These are phyloP conservation scores for Nicotiana paniculata DNA, from an alignment of 257 asterid genomes.

Conservation along the genomic window DNA sequence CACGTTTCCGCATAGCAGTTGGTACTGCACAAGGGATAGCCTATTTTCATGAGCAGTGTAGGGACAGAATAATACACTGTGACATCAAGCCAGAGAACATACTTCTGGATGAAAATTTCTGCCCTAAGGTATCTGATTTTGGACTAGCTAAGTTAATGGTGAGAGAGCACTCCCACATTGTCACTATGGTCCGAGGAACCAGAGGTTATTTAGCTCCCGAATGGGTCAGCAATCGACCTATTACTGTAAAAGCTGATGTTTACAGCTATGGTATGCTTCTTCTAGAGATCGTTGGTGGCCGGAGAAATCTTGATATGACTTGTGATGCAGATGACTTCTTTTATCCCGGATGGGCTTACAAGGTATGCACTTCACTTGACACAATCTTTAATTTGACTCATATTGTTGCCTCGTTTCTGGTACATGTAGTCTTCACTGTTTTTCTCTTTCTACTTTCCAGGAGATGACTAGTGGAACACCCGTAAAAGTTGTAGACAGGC, in stretches of 20 bases:
- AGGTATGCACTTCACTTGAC: conserved; percentile 44
- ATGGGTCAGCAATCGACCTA: conserved; percentile 81
- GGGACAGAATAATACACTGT: conserved; percentile 75
- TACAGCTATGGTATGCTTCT: conserved; percentile 94
- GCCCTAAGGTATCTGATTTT: conserved; percentile 83
- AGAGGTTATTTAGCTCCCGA: conserved; percentile 87
- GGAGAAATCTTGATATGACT: conserved; percentile 83
- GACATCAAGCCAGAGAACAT: conserved; percentile 89
- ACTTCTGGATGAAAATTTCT: conserved; percentile 61
- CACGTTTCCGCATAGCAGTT: conserved; percentile 61
- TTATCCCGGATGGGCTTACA: conserved; percentile 94
- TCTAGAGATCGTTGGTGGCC: conserved; percentile 74
- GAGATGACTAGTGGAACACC: conserved; percentile 60
- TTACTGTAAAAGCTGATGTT: conserved; percentile 86
- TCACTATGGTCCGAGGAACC: conserved; percentile 83
- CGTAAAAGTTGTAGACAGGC: conserved; percentile 49
- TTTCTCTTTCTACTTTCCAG: conserved; percentile 23
- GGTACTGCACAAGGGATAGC: conserved; percentile 90
- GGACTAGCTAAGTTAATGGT: conserved; percentile 96
- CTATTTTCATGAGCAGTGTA: conserved; percentile 83
- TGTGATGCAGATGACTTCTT: conserved; percentile 70
- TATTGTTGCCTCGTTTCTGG: neutral
- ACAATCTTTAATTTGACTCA: neutral
- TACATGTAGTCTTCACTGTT: neutral
- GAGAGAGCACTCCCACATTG: conserved; percentile 74